Conservation (phyloP, 1,284 basidiomycete species). For the Fomes fomentarius region DNA sequence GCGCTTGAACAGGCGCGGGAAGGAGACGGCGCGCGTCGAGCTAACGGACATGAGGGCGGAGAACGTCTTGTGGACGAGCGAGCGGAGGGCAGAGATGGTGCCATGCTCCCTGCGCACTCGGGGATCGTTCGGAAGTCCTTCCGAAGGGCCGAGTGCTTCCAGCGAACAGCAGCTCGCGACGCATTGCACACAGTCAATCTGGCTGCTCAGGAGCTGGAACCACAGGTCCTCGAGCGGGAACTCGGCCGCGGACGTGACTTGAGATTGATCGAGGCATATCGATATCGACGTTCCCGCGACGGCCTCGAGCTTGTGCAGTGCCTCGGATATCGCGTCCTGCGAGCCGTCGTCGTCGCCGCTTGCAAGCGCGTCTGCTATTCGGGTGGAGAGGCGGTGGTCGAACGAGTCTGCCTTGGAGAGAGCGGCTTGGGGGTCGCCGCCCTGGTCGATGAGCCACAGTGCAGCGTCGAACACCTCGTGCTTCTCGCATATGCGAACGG, state of each 20-base stretch:
- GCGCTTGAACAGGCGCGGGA: conserved; percentile 90
- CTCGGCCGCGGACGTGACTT: conserved; percentile 39
- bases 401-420: conserved; percentile 69
- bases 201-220: conserved; percentile 83
- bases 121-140: conserved; percentile 25
- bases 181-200: conserved; percentile 80
- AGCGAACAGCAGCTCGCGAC: conserved; percentile 52
- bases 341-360: conserved; percentile 27
- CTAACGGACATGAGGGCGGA: conserved; percentile 83
- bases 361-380: conserved; percentile 50
- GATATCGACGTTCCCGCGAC: conserved; percentile 64
- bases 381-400: conserved; percentile 56
- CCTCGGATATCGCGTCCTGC: conserved; percentile 36
- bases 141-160: conserved; percentile 28
- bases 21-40: conserved; percentile 83
- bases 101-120: conserved; percentile 29
- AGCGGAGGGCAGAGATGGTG: conserved; percentile 60
- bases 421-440: conserved; percentile 66
- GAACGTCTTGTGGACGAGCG: conserved; percentile 87
- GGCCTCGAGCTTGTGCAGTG: conserved; percentile 47
- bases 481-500: conserved; percentile 69
- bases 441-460: conserved; percentile 80
- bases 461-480: conserved; percentile 75
- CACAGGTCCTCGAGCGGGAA: conserved; percentile 85
- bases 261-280: conserved; percentile 72